Evolutionary conservation across 495 filamentous ascomycete species (phyloP), one percentile per base, ranked within the genome.

Genomic region (Apiosordaria backusii): DNA sequence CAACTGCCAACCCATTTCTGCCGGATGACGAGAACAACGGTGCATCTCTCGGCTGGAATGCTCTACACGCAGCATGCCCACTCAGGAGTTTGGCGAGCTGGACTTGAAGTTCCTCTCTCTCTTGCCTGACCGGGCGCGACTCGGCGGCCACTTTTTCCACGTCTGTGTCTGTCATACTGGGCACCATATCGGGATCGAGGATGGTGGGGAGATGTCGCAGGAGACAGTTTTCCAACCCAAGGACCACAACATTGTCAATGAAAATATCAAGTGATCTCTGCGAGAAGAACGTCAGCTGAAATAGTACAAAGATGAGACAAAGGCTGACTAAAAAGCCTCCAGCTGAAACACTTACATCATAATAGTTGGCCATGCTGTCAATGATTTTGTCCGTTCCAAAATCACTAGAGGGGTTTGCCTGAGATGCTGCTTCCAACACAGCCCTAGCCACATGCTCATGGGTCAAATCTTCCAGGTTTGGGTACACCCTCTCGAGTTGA

Each of bases 351-450:
- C 35, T 71, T 21, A 72, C 68, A 68, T 80, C 71, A 62, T 80
- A 76, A 57, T 81, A 79, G 18, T 68, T 75, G 40, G 72, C 70
- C 24, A 75, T 67, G 70, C 73, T 78, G 45, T 77, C 72, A 58
- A 79, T 72, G 18, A 79, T 63, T 10, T 55, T 70, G 2, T 76
- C 73, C 18, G 69, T 55, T 21, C 53, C 53, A 21, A 55, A 55
- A 21, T 24, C 53, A 24, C 53, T 55, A 24, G 22, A 24, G 3
- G 19, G 19, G 22, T 7, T 24, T 13, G 19, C 13, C 10, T 55
- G 16, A 19, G 53, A 21, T 2, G 53, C 19, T 21, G 19, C 53
- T 24, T 55, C 4, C 53, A 55, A 24, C 16, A 53, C 59, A 61
- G 26, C 26, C 40, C 29, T 18, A 4, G 21, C 22, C 13, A 24